These are phyloP conservation scores for Penicillium freii DNA, from an alignment of 2,329 filamentous ascomycete genomes.

Conservation along the genomic window DNA sequence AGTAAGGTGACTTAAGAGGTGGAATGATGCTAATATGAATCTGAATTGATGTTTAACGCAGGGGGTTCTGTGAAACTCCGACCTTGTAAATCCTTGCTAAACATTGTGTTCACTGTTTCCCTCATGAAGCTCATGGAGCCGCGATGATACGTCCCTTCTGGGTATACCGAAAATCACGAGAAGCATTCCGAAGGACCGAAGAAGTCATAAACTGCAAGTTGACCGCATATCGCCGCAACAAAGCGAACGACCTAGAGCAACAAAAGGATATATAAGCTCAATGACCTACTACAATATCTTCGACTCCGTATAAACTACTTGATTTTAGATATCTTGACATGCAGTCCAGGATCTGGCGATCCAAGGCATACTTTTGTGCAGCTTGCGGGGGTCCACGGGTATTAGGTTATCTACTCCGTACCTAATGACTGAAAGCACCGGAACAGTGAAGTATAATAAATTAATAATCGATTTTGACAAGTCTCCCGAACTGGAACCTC, in stretches of 20 bases:
- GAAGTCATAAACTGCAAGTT: neutral
- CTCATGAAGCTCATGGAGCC: neutral
- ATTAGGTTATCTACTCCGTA: neutral
- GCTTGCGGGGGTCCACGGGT: neutral
- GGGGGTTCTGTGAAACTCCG: neutral
- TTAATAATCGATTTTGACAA: too few species aligned
- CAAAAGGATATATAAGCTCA: neutral
- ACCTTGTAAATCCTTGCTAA: neutral
- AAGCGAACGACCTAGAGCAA: too few species aligned
- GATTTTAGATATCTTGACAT: neutral
- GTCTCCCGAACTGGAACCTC: too few species aligned
- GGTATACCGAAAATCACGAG: neutral
- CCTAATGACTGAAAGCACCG: neutral
- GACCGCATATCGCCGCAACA: neutral
- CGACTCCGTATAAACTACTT: neutral
- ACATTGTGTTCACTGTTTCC: neutral
- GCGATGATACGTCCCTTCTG: neutral
- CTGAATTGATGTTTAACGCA: too few species aligned
- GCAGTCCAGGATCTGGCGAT: neutral
- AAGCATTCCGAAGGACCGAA: neutral
- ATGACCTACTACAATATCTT: neutral
- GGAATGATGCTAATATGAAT: neutral
- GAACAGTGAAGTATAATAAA: neutral
- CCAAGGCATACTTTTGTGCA: neutral
- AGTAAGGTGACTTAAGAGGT: neutral